Percentiles rank a stretch among this genome's conserved stretches.
phyloP scores from a whole-genome alignment of 2,329 filamentous ascomycete genomes.

The Aspergillus texensis region DNA sequence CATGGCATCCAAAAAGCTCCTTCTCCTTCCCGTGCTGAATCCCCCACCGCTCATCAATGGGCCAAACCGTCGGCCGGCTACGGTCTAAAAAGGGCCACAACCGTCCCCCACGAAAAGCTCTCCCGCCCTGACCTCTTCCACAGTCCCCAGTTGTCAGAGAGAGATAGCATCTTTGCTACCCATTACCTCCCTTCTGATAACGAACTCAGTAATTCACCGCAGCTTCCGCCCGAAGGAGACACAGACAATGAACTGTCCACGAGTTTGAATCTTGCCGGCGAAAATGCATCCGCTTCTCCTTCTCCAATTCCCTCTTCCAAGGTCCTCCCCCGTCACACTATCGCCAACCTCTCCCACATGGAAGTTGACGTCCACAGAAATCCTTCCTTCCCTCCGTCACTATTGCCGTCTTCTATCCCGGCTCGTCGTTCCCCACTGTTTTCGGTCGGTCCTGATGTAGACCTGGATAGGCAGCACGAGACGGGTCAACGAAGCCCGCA shows the following conservation, averaged over 20 bases:
- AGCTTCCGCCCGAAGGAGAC: conserved; percentile 35
- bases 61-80: conserved; percentile 30
- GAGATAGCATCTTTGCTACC: conserved; percentile 66
- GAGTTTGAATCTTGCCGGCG: conserved; percentile 33
- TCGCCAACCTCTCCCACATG: conserved; percentile 37
- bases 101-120: conserved; percentile 32
- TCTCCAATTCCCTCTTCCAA: conserved; percentile 29
- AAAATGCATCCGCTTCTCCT: conserved; percentile 35
- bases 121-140: conserved; percentile 31
- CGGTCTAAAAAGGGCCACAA: conserved; percentile 41
- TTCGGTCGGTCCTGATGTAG: conserved; percentile 30
- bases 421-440: conserved; percentile 27
- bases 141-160: conserved; percentile 60
- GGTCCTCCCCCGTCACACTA: conserved; percentile 31
- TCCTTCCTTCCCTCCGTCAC: conserved; percentile 32
- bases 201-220: conserved; percentile 42
- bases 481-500: conserved; percentile 22
- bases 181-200: conserved; percentile 59
- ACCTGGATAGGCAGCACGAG: conserved; percentile 26
- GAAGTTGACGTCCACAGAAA: conserved; percentile 41
- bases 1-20: conserved; percentile 32
- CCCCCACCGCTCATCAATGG: conserved; percentile 41
- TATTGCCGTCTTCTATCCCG: conserved; percentile 28
- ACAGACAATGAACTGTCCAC: conserved; percentile 34
- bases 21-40: conserved; percentile 38